A percentile compares a stretch with the other conserved stretches of the same genome.
Evolutionary conservation across 257 asterid species (phyloP).

Genomic region (Fraxinus excelsior): DNA sequence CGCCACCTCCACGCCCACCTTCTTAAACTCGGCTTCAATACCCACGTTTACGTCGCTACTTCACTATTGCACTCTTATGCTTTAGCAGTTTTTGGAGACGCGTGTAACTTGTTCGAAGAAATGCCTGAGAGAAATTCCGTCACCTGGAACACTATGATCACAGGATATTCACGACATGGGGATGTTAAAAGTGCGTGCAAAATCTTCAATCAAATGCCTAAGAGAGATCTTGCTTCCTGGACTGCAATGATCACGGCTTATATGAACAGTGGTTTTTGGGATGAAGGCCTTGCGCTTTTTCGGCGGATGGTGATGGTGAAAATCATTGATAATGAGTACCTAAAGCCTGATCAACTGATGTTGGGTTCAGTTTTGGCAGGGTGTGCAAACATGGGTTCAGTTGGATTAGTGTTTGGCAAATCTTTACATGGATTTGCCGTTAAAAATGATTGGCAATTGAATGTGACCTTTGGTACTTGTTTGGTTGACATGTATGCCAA

Average conservation of each 20-base stretch:
- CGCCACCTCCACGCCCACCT: constrained; percentile 65
- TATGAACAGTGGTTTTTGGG: constrained; percentile 41
- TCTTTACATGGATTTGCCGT: constrained; percentile 48
- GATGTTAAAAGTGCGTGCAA: constrained; percentile 32
- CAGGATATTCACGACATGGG: constrained; percentile 41
- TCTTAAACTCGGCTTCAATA: constrained; percentile 46
- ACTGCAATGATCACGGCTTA: constrained; percentile 57
- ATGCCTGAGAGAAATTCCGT: constrained; percentile 51
- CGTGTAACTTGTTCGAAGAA: constrained; percentile 56
- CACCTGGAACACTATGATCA: constrained; percentile 63
- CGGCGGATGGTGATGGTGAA: constrained; percentile 42
- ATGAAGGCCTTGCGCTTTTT: constrained; percentile 45
- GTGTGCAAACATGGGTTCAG: constrained; percentile 50
- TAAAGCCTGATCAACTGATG: constrained; percentile 54
- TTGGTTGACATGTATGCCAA: constrained; percentile 67
- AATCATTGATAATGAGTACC: not conserved
- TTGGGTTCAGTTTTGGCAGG: constrained; percentile 46
- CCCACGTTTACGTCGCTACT: constrained; percentile 58
- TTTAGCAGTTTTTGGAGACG: constrained; percentile 31
- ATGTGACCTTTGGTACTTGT: constrained; percentile 51
- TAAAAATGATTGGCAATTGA: constrained; percentile 54
- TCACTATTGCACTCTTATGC: constrained; percentile 42
- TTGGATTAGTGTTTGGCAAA: constrained; percentile 58
- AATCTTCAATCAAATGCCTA: constrained; percentile 52
- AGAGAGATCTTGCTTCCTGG: constrained; percentile 52